Conservation (phyloP, 2,329 filamentous ascomycete genomes). For the Diaporthe ampelina region DNA sequence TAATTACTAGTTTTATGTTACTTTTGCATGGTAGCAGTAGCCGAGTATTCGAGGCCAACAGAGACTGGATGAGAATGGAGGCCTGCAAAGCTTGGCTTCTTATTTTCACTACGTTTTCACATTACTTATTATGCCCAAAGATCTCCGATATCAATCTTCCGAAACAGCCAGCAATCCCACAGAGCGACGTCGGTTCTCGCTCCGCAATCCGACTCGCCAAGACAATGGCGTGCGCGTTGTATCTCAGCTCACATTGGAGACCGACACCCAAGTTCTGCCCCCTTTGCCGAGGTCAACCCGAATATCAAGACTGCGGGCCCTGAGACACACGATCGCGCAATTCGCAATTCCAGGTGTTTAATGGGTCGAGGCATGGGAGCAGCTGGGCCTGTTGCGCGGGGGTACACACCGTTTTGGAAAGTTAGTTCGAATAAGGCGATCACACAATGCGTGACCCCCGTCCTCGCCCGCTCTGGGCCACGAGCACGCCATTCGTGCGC, state of each 20-base stretch:
- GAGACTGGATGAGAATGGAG: too few relatives aligned
- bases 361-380: constrained; percentile 7
- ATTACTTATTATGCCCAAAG: background rate
- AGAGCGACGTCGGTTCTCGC: background rate
- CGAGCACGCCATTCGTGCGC: constrained; percentile 25
- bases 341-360: background rate
- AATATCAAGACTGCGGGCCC: background rate
- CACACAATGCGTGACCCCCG: constrained; percentile 28
- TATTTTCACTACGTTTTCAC: background rate
- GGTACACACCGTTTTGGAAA: constrained; percentile 21
- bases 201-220: constrained; percentile 6
- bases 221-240: constrained; percentile 24
- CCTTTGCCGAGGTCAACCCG: constrained; percentile 4
- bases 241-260: background rate
- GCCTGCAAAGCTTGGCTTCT: too few relatives aligned
- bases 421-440: background rate
- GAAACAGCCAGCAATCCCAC: background rate
- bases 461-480: constrained; percentile 25
- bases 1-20: too few relatives aligned
- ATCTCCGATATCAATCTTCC: constrained; percentile 3
- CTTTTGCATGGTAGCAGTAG: too few relatives aligned
- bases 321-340: constrained; percentile 23
- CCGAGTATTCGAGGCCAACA: too few relatives aligned
- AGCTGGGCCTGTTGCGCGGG: constrained; percentile 4
- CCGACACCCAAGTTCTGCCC: background rate